Conservation (phyloP, 352 stramenopile species). For the Phytophthora boehmeriae region DNA sequence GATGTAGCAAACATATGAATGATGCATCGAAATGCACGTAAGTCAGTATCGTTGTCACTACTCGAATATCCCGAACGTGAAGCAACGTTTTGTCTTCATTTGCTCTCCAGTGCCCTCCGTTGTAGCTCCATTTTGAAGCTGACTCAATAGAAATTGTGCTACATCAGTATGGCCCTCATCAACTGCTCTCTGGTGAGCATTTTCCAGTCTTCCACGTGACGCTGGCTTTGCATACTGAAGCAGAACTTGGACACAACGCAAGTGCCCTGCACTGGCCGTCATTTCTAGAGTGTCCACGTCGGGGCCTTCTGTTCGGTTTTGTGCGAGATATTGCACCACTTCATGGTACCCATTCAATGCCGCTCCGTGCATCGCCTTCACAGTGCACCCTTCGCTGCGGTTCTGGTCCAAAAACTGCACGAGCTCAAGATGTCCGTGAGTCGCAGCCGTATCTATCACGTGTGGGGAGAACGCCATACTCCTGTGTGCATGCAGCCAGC, state of each 20-base stretch:
- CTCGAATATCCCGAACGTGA: constrained; percentile 16
- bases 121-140: constrained; percentile 1
- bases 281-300: constrained; percentile 19
- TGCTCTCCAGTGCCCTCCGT: neutral
- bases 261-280: constrained; percentile 21
- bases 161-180: constrained; percentile 19
- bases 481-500: constrained; percentile 28
- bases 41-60: neutral
- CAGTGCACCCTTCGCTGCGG: constrained; percentile 30
- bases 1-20: constrained; percentile 15
- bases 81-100: constrained; percentile 12
- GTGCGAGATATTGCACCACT: constrained; percentile 25
- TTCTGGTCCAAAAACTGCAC: constrained; percentile 31
- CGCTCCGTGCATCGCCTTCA: constrained; percentile 30
- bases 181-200: constrained; percentile 14
- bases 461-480: constrained; percentile 21
- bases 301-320: constrained; percentile 23
- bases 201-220: constrained; percentile 15
- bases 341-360: constrained; percentile 31
- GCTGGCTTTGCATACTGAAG: constrained; percentile 14
- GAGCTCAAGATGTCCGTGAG: constrained; percentile 28
- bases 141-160: constrained; percentile 17
- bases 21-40: constrained; percentile 8
- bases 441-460: constrained; percentile 38
- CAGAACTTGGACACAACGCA: constrained; percentile 27